phyloP scores from a whole-genome alignment of 164 flowering plant genomes.

The Vitis labrusca region DNA sequence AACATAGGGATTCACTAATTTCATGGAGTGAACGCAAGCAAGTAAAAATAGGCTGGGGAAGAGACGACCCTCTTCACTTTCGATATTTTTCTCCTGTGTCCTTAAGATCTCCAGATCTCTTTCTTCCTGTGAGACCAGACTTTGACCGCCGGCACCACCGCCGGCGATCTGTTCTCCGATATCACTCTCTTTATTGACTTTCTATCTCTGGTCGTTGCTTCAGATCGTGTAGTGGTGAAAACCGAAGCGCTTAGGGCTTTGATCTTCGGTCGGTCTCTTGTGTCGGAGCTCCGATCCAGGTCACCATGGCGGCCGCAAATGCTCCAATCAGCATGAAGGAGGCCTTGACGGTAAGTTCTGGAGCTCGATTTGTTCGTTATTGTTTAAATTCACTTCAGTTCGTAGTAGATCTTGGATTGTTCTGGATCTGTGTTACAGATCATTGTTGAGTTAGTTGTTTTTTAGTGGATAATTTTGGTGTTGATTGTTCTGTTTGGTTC shows the following conservation, averaged over 20 bases:
- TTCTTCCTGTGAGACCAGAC: too few species aligned
- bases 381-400: neutral
- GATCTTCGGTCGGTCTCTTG: slow-evolving; percentile 5
- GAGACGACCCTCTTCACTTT: too few species aligned
- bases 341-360: slow-evolving; percentile 55
- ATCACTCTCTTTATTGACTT: too few species aligned
- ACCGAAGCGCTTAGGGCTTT: neutral
- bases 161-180: too few species aligned
- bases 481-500: slow-evolving; percentile 6
- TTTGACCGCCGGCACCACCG: too few species aligned
- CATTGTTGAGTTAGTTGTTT: neutral
- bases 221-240: too few species aligned
- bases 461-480: neutral
- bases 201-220: too few species aligned
- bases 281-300: slow-evolving; percentile 21
- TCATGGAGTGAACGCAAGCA: too few species aligned
- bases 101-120: too few species aligned
- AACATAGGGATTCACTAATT: too few species aligned
- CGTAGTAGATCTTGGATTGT: neutral
- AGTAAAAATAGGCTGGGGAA: too few species aligned
- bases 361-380: slow-evolving; percentile 9
- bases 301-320: slow-evolving; percentile 79
- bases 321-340: slow-evolving; percentile 88
- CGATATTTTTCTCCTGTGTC: too few species aligned
- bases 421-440: neutral